Conservation (phyloP, 306 rosid species). For the Arachis hypogaea region DNA sequence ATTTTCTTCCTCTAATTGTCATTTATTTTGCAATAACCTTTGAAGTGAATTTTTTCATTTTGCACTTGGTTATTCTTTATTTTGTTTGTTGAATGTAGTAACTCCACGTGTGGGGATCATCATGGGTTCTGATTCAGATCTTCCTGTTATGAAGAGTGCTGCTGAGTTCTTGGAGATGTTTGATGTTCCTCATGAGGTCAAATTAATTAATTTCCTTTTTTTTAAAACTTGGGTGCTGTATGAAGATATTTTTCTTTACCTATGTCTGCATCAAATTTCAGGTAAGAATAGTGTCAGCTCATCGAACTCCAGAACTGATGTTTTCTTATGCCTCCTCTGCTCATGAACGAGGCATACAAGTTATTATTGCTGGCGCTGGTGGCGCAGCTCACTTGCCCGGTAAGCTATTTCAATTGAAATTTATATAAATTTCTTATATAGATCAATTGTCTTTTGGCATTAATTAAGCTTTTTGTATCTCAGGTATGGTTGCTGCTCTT, state of each 20-base stretch:
- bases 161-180: constrained; percentile 72
- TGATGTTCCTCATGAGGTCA: constrained; percentile 81
- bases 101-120: constrained; percentile 77
- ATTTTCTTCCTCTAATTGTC: background rate
- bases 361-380: constrained; percentile 97
- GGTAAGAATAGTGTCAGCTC: constrained; percentile 93
- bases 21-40: constrained; percentile 6
- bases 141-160: constrained; percentile 87
- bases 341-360: constrained; percentile 66
- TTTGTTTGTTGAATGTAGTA: constrained; percentile 49
- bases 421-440: background rate
- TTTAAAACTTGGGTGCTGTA: background rate
- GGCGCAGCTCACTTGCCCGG: constrained; percentile 97
- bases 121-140: constrained; percentile 99
- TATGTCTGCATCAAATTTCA: constrained; percentile 35
- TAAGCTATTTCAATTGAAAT: constrained; percentile 36
- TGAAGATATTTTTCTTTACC: constrained; percentile 20
- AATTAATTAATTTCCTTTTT: background rate
- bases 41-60: constrained; percentile 17
- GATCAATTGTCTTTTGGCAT: constrained; percentile 16
- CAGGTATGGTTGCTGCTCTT: constrained; percentile 95
- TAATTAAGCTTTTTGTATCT: constrained; percentile 34
- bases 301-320: constrained; percentile 86
- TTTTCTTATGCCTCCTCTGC: constrained; percentile 73
- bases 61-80: constrained; percentile 22